Base-by-base conservation (phyloP, 495 filamentous ascomycete species). In the Lepidopterella palustris region DNA sequence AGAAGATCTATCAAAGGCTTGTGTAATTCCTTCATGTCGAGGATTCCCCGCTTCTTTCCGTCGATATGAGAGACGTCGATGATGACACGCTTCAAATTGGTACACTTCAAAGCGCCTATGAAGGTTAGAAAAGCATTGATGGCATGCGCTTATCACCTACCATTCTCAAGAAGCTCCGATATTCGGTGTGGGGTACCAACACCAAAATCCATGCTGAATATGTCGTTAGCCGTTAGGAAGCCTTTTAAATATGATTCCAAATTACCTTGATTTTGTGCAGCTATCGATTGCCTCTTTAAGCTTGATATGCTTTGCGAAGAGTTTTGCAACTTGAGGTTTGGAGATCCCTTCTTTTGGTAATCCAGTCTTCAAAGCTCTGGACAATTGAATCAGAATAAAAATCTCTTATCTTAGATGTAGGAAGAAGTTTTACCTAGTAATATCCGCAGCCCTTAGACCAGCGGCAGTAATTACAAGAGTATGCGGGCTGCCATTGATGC, bases 301-400 rank as follows among this genome's bases (percentile, higher is more conserved):
- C 74, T 98, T 98, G 76, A 98, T 96, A 62, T 98, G 93, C 70
- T 98, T 98, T 6, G 95, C 92, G 71, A 98, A 98, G 52, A 97
- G 78, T 72, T 98, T 98, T 23, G 87, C 90, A 2, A 97, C 84
- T 45, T 78, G 76, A 5, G 55, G 53, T 25, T 57, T 60, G 53
- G 60, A 54, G 13, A 63, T 40, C 25, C 79, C 83, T 21, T 87
- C 82, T 70, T 92, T 91, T 13, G 78, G 85, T 65, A 90, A 86
- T 68, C 90, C 95, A 54, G 81, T 79, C 31, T 88, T 83, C 18
- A 97, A 74, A 4, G 84, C 80, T 63, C 90, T 90, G 29, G 3
- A 57, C 2, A 65, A 25, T 53, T 55, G 53, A 39, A 66, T 39
- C n/a, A n/a, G n/a, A 42, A 40, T 23, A 28, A 51, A 45, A 60